Percentiles rank a stretch among this genome's conserved stretches.
Evolutionary conservation across 1,284 basidiomycete genomes (phyloP).

Genomic region (Cutaneotrichosporon sp.): DNA sequence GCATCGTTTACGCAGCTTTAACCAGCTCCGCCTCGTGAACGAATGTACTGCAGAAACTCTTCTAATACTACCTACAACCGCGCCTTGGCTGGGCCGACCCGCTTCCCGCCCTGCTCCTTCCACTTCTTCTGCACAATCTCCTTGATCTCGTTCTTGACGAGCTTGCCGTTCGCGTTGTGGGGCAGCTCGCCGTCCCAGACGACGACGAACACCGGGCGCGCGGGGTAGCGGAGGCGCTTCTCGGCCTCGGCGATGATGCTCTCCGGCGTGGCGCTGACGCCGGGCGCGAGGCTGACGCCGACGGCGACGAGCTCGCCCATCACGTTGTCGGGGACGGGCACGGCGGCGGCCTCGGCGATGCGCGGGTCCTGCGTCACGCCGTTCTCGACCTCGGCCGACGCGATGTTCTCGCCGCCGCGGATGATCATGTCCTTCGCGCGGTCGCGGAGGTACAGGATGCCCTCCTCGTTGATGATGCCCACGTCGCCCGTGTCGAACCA

Average conservation of each 20-base stretch:
- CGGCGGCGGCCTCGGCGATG: constrained; percentile 40
- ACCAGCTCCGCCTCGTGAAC: too few relatives aligned
- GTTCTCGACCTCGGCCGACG: constrained; percentile 48
- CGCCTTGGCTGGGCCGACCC: constrained; percentile 8
- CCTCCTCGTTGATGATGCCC: constrained; percentile 39
- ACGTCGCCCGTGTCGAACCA: constrained; percentile 52
- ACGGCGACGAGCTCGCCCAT: constrained; percentile 47
- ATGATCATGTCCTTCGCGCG: constrained; percentile 43
- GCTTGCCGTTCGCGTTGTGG: constrained; percentile 25
- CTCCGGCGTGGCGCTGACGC: constrained; percentile 9
- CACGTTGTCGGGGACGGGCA: constrained; percentile 40
- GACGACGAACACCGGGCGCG: constrained; percentile 20
- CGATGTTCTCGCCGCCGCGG: constrained; percentile 51
- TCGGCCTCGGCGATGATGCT: constrained; percentile 20
- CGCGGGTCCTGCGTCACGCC: constrained; percentile 38
- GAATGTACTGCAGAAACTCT: not conserved
- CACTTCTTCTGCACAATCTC: constrained; percentile 22
- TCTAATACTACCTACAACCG: constrained; percentile 16
- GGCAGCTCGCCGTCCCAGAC: constrained; percentile 15
- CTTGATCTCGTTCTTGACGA: constrained; percentile 24
- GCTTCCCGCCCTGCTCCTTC: constrained; percentile 19
- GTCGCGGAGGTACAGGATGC: constrained; percentile 36
- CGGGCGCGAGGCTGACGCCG: constrained; percentile 33
- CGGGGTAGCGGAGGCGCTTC: constrained; percentile 23
- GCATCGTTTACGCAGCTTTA: too few relatives aligned